These are phyloP conservation scores for Boletus holoroseus DNA, from an alignment of 1,284 basidiomycete genomes.

Conservation along the genomic window DNA sequence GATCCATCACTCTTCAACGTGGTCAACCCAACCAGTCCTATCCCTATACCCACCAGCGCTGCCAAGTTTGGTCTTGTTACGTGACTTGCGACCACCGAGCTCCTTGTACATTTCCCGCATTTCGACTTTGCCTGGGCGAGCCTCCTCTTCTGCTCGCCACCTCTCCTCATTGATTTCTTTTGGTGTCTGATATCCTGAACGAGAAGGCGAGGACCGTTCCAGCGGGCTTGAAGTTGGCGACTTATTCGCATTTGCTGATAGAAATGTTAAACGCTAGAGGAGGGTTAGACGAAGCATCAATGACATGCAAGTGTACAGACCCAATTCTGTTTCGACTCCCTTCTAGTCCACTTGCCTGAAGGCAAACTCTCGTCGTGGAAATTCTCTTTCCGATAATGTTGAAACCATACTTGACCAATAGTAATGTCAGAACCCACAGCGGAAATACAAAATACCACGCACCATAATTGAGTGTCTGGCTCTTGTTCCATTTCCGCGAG, in stretches of 20 bases:
- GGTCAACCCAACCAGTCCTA: constrained; percentile 60
- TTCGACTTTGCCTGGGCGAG: constrained; percentile 64
- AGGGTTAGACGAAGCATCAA: not conserved
- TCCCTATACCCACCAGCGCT: constrained; percentile 52
- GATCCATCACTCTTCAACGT: constrained; percentile 29
- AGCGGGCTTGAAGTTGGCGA: constrained; percentile 40
- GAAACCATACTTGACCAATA: constrained; percentile 74
- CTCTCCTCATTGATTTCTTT: constrained; percentile 69
- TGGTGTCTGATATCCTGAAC: constrained; percentile 74
- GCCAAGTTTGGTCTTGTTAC: constrained; percentile 61
- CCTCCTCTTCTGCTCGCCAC: constrained; percentile 58
- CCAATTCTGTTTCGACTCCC: constrained; percentile 83
- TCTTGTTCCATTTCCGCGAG: constrained; percentile 79
- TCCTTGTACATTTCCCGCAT: constrained; percentile 89
- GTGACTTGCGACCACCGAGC: constrained; percentile 77
- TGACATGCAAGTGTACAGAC: constrained; percentile 35
- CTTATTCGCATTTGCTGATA: constrained; percentile 45
- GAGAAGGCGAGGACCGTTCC: constrained; percentile 48
- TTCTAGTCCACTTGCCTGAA: constrained; percentile 78
- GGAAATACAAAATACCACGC: constrained; percentile 25
- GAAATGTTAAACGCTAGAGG: constrained; percentile 52
- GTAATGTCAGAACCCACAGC: not conserved
- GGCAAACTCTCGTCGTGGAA: constrained; percentile 73
- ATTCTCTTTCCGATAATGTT: constrained; percentile 74
- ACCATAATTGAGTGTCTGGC: constrained; percentile 88